Evolutionary conservation across 2,329 filamentous ascomycete genomes (phyloP).

Genomic region (Pleochaeta shiraiana): DNA sequence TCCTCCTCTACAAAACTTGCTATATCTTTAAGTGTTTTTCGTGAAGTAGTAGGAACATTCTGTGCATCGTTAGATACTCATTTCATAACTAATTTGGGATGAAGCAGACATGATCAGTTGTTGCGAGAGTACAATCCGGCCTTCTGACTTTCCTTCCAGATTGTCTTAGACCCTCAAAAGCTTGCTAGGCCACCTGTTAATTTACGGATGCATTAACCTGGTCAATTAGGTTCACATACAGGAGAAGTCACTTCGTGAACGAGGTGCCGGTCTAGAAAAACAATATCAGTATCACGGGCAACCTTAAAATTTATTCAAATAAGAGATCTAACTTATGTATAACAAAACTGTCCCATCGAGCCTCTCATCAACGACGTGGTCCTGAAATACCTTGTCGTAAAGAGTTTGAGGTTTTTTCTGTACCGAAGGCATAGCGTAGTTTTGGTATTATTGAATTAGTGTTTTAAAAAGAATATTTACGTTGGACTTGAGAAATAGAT

Average conservation of each 20-base stretch:
- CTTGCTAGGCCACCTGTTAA: slow-evolving; percentile 40
- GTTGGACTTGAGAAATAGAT: too few relatives aligned
- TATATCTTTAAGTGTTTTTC: slow-evolving; percentile 87
- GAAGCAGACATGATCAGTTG: slow-evolving; percentile 73
- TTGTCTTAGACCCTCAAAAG: slow-evolving; percentile 87
- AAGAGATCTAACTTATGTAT: slow-evolving; percentile 54
- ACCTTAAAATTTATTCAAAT: background rate
- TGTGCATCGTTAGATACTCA: slow-evolving; percentile 19
- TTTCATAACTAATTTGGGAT: background rate
- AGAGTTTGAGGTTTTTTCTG: slow-evolving; percentile 58
- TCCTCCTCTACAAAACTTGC: slow-evolving; percentile 86
- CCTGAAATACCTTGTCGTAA: slow-evolving; percentile 94
- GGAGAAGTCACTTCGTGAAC: slow-evolving; percentile 98
- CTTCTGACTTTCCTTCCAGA: slow-evolving; percentile 71
- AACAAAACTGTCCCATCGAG: slow-evolving; percentile 79
- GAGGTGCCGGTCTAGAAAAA: slow-evolving; percentile 59
- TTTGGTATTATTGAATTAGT: too few relatives aligned
- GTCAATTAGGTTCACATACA: slow-evolving; percentile 27
- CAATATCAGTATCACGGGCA: background rate
- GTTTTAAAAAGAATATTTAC: too few relatives aligned
- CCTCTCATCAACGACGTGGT: slow-evolving; percentile 90
- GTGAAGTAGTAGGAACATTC: slow-evolving; percentile 84
- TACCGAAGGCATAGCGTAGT: slow-evolving; percentile 58
- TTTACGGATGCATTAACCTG: slow-evolving; percentile 4
- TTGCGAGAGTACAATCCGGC: slow-evolving; percentile 91